Evolutionary conservation across 768 basidiomycete genomes (phyloP), one percentile per base, ranked within the genome.

Genomic region (Trametes cubensis): DNA sequence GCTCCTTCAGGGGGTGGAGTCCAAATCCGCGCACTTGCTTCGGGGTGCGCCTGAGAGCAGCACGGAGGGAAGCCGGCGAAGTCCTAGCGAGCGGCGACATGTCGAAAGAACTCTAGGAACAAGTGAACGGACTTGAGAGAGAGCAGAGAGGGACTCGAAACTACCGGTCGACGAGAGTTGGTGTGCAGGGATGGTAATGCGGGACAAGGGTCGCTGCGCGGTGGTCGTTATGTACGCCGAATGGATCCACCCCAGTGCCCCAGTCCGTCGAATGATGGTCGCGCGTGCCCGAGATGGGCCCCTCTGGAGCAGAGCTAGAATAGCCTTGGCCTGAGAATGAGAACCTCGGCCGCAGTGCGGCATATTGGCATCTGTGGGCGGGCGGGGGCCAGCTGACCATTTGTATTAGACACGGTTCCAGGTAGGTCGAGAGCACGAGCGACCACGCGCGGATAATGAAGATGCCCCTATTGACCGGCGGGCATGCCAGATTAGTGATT

Each of bases 221-320:
- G 15, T 14, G 20, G 54, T 21, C 34, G 61, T 62, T 62, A 62
- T 57, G 61, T 62, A 62, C 34, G 49, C 40, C 21, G 52, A 20
- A 17, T 2, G 14, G 44, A 34, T 6, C 34, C 10, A 11, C 34
- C 34, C 34, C 21, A 46, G 18, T 40, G 47, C 60, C 51, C 55
- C 61, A 57, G 42, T 26, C 13, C 34, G 30, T 57, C 55, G 49
- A 51, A 23, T 50, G 28, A 52, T 42, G 50, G 48, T 55, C 49
- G 49, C 48, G 48, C 40, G 34, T 17, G 57, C 39, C 30, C 11
- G 21, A 41, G 48, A 20, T 20, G 21, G 62, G 20, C 62, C 58
- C 53, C 58, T 64, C 62, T 55, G 58, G 62, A 64, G 46, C 45
- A 49, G 62, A 41, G 44, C 62, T 60, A 58, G 62, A 63, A 58